A percentile compares a stretch with the other conserved stretches of the same genome.
These are phyloP conservation scores for Zhuliangozyma parablackwelliae DNA, from an alignment of 1,139 yeast species.

Conservation along the genomic window DNA sequence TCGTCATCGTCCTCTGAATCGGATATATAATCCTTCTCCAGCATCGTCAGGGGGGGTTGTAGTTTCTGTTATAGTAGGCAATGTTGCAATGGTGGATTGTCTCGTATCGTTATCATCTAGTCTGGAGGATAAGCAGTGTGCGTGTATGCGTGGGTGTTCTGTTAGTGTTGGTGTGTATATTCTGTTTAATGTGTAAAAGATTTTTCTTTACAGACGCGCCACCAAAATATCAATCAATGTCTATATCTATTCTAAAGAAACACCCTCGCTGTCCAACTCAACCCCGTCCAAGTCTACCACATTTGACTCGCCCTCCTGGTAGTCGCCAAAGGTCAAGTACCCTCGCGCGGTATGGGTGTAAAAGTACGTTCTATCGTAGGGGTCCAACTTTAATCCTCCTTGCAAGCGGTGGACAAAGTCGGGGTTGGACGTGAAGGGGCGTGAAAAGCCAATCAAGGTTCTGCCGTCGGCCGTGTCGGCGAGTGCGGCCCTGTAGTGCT, in stretches of 20 bases:
- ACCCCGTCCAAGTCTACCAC: constrained; percentile 3
- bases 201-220: not conserved
- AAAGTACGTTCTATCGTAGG: constrained; percentile 20
- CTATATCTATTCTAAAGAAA: constrained; percentile 1
- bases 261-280: constrained; percentile 8
- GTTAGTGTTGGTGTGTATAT: not conserved
- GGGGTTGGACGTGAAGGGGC: constrained; percentile 46
- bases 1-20: constrained; percentile 15
- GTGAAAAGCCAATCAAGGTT: constrained; percentile 42
- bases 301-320: constrained; percentile 6
- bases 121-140: too few species aligned
- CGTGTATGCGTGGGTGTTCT: too few species aligned
- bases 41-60: constrained; percentile 1
- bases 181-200: not conserved
- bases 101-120: too few species aligned
- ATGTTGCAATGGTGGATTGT: too few species aligned
- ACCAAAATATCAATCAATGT: not conserved
- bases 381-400: constrained; percentile 9
- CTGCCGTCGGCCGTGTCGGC: constrained; percentile 21
- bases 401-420: constrained; percentile 39
- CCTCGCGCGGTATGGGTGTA: constrained; percentile 18
- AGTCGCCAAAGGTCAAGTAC: constrained; percentile 15
- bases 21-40: constrained; percentile 13
- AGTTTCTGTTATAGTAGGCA: not conserved
- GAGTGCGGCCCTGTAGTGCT: constrained; percentile 9